Conservation (phyloP, 2,329 filamentous ascomycete genomes). For the Thielaviopsis musarum region DNA sequence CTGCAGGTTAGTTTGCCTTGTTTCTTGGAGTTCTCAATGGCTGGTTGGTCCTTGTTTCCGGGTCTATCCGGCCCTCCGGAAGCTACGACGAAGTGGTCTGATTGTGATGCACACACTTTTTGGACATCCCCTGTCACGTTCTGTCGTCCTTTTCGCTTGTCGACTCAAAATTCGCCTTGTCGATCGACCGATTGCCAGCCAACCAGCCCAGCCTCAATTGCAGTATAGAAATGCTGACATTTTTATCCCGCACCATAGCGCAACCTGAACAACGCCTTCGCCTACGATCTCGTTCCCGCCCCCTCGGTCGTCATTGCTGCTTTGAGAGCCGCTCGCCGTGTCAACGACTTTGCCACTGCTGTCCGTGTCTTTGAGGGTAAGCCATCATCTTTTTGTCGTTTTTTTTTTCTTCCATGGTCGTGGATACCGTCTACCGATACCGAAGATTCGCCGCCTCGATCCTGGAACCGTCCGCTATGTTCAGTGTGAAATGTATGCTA, state of each 20-base stretch:
- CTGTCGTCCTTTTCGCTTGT: not conserved
- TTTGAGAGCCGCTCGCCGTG: constrained; percentile 80
- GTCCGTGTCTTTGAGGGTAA: constrained; percentile 97
- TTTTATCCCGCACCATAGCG: constrained; percentile 29
- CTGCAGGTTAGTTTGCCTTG: constrained; percentile 61
- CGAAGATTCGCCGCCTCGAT: not conserved
- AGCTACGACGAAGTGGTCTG: constrained; percentile 13
- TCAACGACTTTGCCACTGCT: constrained; percentile 97
- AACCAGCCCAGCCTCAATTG: not conserved
- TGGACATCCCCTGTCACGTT: not conserved
- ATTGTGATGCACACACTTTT: constrained; percentile 9
- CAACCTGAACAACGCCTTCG: constrained; percentile 99
- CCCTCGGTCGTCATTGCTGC: constrained; percentile 81
- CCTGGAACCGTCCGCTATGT: not conserved
- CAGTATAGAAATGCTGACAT: not conserved
- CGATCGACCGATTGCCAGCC: not conserved
- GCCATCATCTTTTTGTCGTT: constrained; percentile 16
- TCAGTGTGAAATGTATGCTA: not conserved
- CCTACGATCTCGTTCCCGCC: constrained; percentile 97
- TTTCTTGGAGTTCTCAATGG: not conserved
- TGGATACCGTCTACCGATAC: not conserved
- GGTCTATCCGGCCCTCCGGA: constrained; percentile 7
- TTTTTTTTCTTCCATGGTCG: not conserved
- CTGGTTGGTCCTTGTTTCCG: constrained; percentile 9
- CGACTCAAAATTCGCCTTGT: not conserved